Conservation (phyloP, 306 rosid species). For the peach (Prunus persica) region DNA sequence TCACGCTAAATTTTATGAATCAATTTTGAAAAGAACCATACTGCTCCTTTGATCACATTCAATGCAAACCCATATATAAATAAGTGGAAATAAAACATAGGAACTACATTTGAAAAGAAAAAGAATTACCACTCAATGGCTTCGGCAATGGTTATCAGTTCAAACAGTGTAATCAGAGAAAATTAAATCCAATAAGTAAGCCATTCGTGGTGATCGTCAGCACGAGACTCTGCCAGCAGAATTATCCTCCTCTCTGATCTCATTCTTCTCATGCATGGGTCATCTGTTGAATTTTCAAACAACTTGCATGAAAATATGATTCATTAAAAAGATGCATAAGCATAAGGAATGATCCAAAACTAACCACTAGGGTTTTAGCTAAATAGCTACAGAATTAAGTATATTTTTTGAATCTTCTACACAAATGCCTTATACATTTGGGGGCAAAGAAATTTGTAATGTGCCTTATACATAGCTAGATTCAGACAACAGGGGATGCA, state of each 20-base stretch:
- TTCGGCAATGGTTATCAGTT: constrained; percentile 74
- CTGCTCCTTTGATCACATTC: background rate
- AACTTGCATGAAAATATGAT: background rate
- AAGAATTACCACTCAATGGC: constrained; percentile 68
- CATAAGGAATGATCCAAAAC: no score
- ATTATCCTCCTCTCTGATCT: constrained; percentile 66
- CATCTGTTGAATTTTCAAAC: constrained; percentile 46
- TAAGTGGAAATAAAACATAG: background rate
- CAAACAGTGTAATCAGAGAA: constrained; percentile 85
- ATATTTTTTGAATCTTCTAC: background rate
- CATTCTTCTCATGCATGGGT: constrained; percentile 57
- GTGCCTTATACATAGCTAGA: constrained; percentile 55
- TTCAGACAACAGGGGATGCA: constrained; percentile 55
- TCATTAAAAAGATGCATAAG: no score
- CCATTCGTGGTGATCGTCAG: constrained; percentile 89
- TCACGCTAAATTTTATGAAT: background rate
- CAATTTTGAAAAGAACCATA: background rate
- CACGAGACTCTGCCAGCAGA: constrained; percentile 57
- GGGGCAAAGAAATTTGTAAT: background rate
- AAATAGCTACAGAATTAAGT: background rate
- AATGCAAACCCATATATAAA: background rate
- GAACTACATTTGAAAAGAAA: background rate
- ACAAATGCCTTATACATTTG: background rate
- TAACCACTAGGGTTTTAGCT: background rate
- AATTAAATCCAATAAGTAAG: constrained; percentile 93